Evolutionary conservation across 176 grass and related monocot genomes (phyloP), one percentile per base, ranked within the genome.

Genomic region (Pharus latifolius): DNA sequence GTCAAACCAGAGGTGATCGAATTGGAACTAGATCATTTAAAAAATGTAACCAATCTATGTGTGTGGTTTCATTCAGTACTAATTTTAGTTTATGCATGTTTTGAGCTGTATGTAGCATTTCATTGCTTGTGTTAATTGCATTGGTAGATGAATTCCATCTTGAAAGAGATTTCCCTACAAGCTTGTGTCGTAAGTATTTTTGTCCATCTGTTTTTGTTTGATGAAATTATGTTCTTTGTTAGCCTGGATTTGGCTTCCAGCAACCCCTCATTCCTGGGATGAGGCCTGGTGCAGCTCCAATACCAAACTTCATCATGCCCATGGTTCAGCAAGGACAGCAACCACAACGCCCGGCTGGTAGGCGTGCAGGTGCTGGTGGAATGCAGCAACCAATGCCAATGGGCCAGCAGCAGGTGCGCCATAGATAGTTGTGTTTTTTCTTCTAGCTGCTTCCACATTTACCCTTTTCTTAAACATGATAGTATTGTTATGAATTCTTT

Each of bases 191-290:
- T 35, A 14, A 43, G 30, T 54, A 65, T 27, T 25, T 23, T 61
- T 77, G 5, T 55, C 61, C n/a, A 69, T 19, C 22, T 9, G 24
- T 35, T 15, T 23, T 46, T 10, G 10, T 11, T 73, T 73, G 62
- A 65, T 24, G n/a, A 63, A 29, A 2, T 7, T 63, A 2, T 83
- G 3, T 20, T 58, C 17, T 59, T 38, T 73, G 31, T 44, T 79
- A 99, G 95, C 47, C 87, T 94, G 95, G 90, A 57, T 99, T 81
- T 81, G 90, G 82, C 29, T 99, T 91, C 84, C 94, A 91, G 84
- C 94, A 96, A 47, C 88, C 88, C 20, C 60, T 96, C 30, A 88
- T 93, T 76, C 81, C 87, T 49, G 90, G 89, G 49, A 91, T 99
- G 90, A 88, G 95, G 61, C 87, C 91, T 46, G 88, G 85, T 7